Conservation (phyloP, 352 stramenopile genomes). For the Achlya hypogyna region DNA sequence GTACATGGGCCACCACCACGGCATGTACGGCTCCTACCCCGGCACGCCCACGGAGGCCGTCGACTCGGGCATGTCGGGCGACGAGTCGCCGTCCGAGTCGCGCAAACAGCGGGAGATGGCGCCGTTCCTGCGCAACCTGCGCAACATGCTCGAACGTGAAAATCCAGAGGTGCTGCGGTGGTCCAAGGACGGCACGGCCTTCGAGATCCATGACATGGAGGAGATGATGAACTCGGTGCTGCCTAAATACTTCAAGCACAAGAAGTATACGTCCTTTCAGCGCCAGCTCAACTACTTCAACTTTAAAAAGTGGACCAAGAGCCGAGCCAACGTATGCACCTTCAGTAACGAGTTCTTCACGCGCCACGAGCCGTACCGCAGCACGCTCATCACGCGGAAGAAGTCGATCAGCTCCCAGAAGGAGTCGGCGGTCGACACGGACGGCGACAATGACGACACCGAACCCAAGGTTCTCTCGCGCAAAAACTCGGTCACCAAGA, state of each 20-base stretch:
- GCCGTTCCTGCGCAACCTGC: slow-evolving; percentile 49
- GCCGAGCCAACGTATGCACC: slow-evolving; percentile 62
- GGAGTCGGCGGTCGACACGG: not conserved
- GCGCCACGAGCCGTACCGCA: slow-evolving; percentile 47
- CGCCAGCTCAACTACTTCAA: slow-evolving; percentile 92
- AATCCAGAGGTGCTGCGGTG: slow-evolving; percentile 42
- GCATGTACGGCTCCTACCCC: not conserved
- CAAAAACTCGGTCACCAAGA: not conserved
- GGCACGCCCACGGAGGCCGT: slow-evolving; percentile 12
- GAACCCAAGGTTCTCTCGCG: not conserved
- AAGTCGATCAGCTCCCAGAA: slow-evolving; percentile 25
- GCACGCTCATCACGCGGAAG: slow-evolving; percentile 58
- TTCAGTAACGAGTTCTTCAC: slow-evolving; percentile 67
- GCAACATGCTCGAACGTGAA: slow-evolving; percentile 48
- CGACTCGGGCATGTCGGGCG: slow-evolving; percentile 9
- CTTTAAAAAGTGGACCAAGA: slow-evolving; percentile 88
- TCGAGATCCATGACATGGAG: slow-evolving; percentile 64
- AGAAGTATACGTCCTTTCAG: slow-evolving; percentile 90
- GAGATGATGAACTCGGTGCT: slow-evolving; percentile 75
- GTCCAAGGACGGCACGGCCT: slow-evolving; percentile 43
- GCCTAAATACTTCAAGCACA: slow-evolving; percentile 92
- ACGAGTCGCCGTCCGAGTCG: slow-evolving; percentile 18
- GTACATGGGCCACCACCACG: not conserved
- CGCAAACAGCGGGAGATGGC: slow-evolving; percentile 38
- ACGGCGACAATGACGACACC: not conserved